Evolutionary conservation across 805 yeast species (phyloP).

Genomic region (Isabelozyma gotoi): DNA sequence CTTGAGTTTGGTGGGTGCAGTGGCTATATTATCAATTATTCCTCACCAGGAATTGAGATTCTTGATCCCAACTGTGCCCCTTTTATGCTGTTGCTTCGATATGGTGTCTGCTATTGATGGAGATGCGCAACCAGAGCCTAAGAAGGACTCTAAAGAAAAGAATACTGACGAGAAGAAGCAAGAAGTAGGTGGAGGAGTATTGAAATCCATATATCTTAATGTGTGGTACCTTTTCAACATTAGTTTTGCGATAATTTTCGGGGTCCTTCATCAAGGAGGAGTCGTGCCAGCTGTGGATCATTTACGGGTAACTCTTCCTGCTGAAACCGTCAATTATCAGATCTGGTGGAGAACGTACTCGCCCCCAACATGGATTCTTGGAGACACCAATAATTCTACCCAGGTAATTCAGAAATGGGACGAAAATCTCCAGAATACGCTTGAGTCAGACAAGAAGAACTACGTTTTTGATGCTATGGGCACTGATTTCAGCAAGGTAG

Average conservation of each 20-base stretch:
- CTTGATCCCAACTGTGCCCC: slow-evolving; percentile 74
- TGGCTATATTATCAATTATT: slow-evolving; percentile 59
- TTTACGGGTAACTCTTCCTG: slow-evolving; percentile 8
- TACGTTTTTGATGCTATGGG: slow-evolving; percentile 52
- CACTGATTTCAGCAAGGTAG: slow-evolving; percentile 23
- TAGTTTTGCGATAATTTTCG: slow-evolving; percentile 63
- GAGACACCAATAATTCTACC: slow-evolving; percentile 17
- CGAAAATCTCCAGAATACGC: slow-evolving; percentile 4
- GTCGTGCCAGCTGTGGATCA: slow-evolving; percentile 61
- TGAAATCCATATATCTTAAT: slow-evolving; percentile 18
- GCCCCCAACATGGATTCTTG: slow-evolving; percentile 87
- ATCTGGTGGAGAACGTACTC: slow-evolving; percentile 94
- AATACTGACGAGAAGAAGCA: not conserved
- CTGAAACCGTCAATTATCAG: slow-evolving; percentile 30
- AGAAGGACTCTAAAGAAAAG: not conserved
- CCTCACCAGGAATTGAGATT: slow-evolving; percentile 97
- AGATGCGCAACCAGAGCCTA: not conserved
- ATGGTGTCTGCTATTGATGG: slow-evolving; percentile 24
- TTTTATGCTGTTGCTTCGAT: slow-evolving; percentile 58
- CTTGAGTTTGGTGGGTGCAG: slow-evolving; percentile 60
- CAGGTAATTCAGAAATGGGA: slow-evolving; percentile 14
- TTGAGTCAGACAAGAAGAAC: slow-evolving; percentile 4
- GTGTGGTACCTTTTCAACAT: slow-evolving; percentile 68
- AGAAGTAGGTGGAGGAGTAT: slow-evolving; percentile 1
- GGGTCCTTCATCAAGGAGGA: slow-evolving; percentile 88